Percentiles rank a stretch among this genome's conserved stretches.
Evolutionary conservation across 805 yeast species (phyloP).

Genomic region (Sugiyamaella mastotermitis): DNA sequence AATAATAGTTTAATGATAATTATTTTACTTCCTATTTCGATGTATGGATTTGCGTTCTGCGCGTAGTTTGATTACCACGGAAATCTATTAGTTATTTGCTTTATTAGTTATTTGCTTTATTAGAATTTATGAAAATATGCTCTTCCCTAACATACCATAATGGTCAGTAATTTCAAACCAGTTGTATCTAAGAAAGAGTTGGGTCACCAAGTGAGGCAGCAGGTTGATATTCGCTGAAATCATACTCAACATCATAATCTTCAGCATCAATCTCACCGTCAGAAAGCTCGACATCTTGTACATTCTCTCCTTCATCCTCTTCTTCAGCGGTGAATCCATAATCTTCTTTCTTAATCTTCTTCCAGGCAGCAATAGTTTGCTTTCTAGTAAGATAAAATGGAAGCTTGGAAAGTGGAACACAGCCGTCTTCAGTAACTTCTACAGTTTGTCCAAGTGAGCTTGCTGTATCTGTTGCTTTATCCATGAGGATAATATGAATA

Average conservation of each 20-base stretch:
- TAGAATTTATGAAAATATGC: no score
- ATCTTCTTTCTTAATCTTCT: constrained; percentile 10
- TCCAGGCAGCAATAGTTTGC: constrained; percentile 10
- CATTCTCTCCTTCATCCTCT: constrained; percentile 10
- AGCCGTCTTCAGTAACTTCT: constrained; percentile 10
- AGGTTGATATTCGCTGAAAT: constrained; percentile 8
- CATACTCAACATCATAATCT: constrained; percentile 11
- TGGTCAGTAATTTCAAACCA: no score
- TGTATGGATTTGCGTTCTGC: no score
- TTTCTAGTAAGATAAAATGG: constrained; percentile 9
- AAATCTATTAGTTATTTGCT: no score
- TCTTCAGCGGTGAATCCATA: constrained; percentile 10
- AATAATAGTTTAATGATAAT: no score
- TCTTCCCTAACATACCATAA: no score
- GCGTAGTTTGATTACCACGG: no score
- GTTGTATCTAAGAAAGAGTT: constrained; percentile 3
- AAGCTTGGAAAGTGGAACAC: constrained; percentile 7
- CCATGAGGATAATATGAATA: constrained; percentile 11
- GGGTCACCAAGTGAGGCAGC: constrained; percentile 10
- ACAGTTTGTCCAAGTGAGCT: constrained; percentile 11
- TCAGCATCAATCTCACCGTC: constrained; percentile 11
- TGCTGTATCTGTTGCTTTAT: constrained; percentile 10
- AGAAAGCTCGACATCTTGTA: constrained; percentile 8
- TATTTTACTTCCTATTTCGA: no score
- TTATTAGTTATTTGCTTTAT: no score